These are phyloP conservation scores for Phycomyces blakesleeanus DNA, from an alignment of 192 early-diverging fungal species.

Conservation along the genomic window DNA sequence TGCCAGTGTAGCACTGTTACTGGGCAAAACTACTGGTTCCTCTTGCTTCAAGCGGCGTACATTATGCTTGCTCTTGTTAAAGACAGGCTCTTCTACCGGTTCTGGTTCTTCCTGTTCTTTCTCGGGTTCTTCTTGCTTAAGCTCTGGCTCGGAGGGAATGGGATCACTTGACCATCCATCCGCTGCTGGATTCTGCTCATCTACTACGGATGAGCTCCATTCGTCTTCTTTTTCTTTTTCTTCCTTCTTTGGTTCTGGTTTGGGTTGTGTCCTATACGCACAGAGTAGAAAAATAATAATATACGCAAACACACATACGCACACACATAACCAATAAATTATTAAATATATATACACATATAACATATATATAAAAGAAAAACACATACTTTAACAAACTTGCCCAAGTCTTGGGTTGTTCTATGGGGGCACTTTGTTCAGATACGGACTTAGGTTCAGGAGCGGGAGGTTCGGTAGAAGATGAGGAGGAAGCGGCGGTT, in stretches of 20 bases:
- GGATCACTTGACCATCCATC: background rate
- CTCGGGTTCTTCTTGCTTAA: background rate
- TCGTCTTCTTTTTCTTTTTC: slow-evolving; percentile 24
- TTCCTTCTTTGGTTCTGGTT: slow-evolving; percentile 42
- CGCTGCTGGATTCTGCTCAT: slow-evolving; percentile 7
- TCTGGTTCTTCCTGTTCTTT: background rate
- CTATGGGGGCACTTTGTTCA: slow-evolving; percentile 12
- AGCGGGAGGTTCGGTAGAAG: slow-evolving; percentile 11
- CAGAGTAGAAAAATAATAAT: too few species aligned
- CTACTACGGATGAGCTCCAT: slow-evolving; percentile 5
- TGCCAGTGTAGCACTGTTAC: slow-evolving; percentile 55
- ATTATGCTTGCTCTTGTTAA: slow-evolving; percentile 13
- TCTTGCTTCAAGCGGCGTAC: slow-evolving; percentile 82
- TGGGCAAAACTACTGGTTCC: slow-evolving; percentile 84
- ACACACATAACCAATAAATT: background rate
- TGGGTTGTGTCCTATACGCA: slow-evolving; percentile 22
- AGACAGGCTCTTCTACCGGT: background rate
- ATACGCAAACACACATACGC: too few species aligned
- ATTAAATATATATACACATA: too few species aligned
- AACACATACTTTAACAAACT: slow-evolving; percentile 28
- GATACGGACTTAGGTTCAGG: slow-evolving; percentile 20
- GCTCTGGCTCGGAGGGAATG: background rate
- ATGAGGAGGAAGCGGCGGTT: background rate
- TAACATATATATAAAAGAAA: too few species aligned
- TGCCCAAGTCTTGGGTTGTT: slow-evolving; percentile 25